Percentiles rank a stretch among this genome's conserved stretches.
These are phyloP conservation scores for Hevea brasiliensis DNA, from an alignment of 345 rosid species.

Conservation along the genomic window DNA sequence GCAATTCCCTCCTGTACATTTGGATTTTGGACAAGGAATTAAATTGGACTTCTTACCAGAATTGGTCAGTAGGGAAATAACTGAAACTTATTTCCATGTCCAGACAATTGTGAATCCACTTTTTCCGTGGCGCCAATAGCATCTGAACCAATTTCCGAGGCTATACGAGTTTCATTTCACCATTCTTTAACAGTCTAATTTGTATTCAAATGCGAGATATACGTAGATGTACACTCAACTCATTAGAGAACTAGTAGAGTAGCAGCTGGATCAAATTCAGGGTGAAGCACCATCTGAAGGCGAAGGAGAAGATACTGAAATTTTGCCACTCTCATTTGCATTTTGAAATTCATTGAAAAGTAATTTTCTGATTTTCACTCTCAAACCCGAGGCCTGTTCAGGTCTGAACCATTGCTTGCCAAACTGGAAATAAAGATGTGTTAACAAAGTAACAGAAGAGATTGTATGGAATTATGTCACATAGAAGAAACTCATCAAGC, in stretches of 20 bases:
- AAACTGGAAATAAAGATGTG: conserved; percentile 47
- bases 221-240: conserved; percentile 9
- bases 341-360: conserved; percentile 52
- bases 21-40: neutral
- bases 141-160: neutral
- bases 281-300: conserved; percentile 17
- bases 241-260: neutral
- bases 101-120: no score
- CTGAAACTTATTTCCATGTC: neutral
- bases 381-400: conserved; percentile 78
- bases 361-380: conserved; percentile 54
- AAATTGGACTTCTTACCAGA: neutral
- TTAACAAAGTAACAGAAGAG: conserved; percentile 1
- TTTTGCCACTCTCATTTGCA: conserved; percentile 15
- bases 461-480: neutral
- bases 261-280: conserved; percentile 24
- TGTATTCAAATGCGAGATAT: conserved; percentile 11
- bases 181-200: neutral
- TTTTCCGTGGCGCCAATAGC: neutral
- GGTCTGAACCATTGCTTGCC: conserved; percentile 87
- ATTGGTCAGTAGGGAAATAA: neutral
- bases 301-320: conserved; percentile 13
- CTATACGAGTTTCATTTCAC: conserved; percentile 4
- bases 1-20: conserved; percentile 5
- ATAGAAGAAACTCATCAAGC: neutral